Evolutionary conservation across 768 basidiomycete genomes (phyloP).

Genomic region (Calocera cornea): DNA sequence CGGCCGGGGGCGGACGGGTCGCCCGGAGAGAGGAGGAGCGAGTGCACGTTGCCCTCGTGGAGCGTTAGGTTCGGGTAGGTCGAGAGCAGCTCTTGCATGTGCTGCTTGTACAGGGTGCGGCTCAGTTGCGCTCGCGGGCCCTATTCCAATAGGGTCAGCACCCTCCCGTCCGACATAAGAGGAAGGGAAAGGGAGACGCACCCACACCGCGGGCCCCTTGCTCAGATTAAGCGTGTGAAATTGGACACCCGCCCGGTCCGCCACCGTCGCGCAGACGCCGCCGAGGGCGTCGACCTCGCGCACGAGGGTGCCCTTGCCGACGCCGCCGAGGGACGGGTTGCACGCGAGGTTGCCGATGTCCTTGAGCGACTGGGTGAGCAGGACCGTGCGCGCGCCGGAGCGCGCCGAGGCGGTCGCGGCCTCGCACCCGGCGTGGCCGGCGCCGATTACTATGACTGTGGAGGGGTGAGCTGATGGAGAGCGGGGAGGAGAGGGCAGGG

Average conservation of each 20-base stretch:
- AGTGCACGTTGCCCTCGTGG: slow-evolving; percentile 61
- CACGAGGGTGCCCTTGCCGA: slow-evolving; percentile 87
- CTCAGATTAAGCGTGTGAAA: slow-evolving; percentile 76
- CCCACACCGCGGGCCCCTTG: slow-evolving; percentile 83
- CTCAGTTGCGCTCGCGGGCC: slow-evolving; percentile 85
- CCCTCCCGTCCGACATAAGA: not conserved
- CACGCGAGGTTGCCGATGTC: slow-evolving; percentile 79
- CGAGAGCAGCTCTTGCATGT: slow-evolving; percentile 61
- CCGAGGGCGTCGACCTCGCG: slow-evolving; percentile 83
- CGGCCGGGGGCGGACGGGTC: slow-evolving; percentile 20
- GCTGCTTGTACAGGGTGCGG: slow-evolving; percentile 62
- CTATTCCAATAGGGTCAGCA: slow-evolving; percentile 33
- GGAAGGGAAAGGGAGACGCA: slow-evolving; percentile 25
- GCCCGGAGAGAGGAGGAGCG: slow-evolving; percentile 50
- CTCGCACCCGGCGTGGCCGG: slow-evolving; percentile 87
- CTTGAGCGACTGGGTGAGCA: slow-evolving; percentile 69
- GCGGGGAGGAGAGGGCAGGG: not conserved
- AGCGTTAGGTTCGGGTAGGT: slow-evolving; percentile 58
- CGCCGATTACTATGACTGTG: slow-evolving; percentile 73
- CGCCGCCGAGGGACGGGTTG: slow-evolving; percentile 83
- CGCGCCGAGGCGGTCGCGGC: slow-evolving; percentile 78
- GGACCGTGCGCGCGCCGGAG: slow-evolving; percentile 63
- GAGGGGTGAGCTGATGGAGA: not conserved
- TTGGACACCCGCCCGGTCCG: slow-evolving; percentile 84
- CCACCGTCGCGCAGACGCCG: slow-evolving; percentile 69